Percentiles rank a stretch among this genome's conserved stretches.
Evolutionary conservation across 2,329 filamentous ascomycete genomes (phyloP).

Genomic region (Pleurostoma richardsiae): DNA sequence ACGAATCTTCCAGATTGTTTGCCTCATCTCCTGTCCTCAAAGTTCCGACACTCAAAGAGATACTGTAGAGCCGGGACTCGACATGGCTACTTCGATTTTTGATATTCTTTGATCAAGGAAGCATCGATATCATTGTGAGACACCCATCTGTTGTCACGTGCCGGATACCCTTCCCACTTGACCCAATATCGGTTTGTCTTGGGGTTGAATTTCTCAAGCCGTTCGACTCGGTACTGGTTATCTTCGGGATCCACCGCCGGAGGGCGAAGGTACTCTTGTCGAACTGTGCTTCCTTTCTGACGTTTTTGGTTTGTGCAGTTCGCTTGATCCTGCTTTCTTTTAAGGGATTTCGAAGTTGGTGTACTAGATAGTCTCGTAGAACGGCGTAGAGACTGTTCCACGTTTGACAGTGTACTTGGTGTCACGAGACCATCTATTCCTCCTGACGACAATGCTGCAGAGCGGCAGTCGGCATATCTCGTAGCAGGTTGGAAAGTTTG

Average conservation of each 20-base stretch:
- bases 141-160: background rate
- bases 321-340: background rate
- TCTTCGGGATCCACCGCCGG: background rate
- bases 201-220: background rate
- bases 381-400: no score
- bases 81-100: background rate
- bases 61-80: no score
- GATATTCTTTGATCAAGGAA: background rate
- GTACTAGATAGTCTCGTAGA: no score
- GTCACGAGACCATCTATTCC: background rate
- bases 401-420: background rate
- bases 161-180: background rate
- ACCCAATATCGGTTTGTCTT: background rate
- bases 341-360: no score
- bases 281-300: background rate
- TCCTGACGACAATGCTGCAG: background rate
- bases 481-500: no score
- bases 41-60: no score
- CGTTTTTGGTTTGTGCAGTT: background rate
- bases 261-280: background rate
- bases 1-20: no score
- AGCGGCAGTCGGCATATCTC: background rate
- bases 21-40: no score
- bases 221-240: background rate
- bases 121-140: background rate